Evolutionary conservation across 345 rosid genomes (phyloP).

Genomic region (Clausena lansium): DNA sequence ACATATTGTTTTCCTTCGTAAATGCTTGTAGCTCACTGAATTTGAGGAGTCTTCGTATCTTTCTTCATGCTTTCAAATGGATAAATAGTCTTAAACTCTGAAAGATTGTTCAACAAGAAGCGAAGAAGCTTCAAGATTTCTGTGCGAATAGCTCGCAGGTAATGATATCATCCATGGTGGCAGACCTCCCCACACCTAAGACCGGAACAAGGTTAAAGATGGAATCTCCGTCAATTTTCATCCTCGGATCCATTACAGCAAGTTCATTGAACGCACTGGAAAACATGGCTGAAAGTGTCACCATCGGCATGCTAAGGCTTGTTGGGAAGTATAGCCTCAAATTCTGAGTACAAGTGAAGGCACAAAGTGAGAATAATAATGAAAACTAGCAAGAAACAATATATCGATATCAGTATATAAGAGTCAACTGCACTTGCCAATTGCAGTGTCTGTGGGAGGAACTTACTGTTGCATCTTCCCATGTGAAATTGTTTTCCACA

Average conservation of each 20-base stretch:
- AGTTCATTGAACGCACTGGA: conserved; percentile 48
- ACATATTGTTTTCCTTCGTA: too few species aligned
- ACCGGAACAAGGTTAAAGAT: conserved; percentile 68
- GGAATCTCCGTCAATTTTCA: conserved; percentile 29
- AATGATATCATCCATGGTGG: conserved; percentile 57
- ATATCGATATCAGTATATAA: neutral
- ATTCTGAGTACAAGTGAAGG: conserved; percentile 34
- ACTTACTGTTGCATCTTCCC: conserved; percentile 77
- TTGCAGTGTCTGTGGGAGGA: neutral
- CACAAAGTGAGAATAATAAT: neutral
- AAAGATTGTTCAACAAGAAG: neutral
- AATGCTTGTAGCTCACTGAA: neutral
- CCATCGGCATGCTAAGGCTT: conserved; percentile 37
- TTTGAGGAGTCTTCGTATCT: neutral
- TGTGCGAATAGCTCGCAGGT: conserved; percentile 67
- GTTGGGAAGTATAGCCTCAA: conserved; percentile 62
- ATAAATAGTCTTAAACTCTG: neutral
- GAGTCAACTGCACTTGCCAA: neutral
- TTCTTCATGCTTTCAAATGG: neutral
- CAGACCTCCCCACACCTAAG: conserved; percentile 56
- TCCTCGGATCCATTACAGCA: conserved; percentile 29
- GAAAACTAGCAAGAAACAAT: neutral
- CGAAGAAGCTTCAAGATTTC: conserved; percentile 37
- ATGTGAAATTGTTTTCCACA: conserved; percentile 51
- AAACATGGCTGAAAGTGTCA: conserved; percentile 38